Evolutionary conservation across 257 asterid species (phyloP), one percentile per base, ranked within the genome.

Genomic region (Ligustrum vulgare): DNA sequence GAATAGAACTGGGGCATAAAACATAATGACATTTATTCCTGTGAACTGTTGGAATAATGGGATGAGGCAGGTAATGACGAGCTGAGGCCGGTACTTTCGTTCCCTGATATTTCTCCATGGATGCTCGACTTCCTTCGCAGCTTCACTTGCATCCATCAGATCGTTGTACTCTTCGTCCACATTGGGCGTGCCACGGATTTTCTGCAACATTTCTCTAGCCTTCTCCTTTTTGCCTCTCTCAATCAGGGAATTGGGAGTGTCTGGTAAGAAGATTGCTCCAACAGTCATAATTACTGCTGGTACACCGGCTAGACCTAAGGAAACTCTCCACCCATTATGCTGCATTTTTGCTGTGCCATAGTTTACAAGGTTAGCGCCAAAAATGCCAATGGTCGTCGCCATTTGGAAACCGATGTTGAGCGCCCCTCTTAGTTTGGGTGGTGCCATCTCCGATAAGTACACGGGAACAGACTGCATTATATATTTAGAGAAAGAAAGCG

Each of bases 1-100:
- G 81, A 87, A 89, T 15, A 89, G 86, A 1, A 89, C 91, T 0
- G 94, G 94, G 13, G 94, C 94, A 69, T 89, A 89, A 72, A 89
- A 89, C 85, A 87, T 86, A 49, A 87, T 85, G 10, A 83, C 89
- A 72, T 89, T 89, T 70, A 89, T 89, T 3, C 91, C 91, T 0
- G 94, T 89, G 1, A 88, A 72, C 32, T 87, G 91, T 43, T 89
- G 91, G 82, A 85, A 87, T 3, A 82, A 70, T 2, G 94, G 94
- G 62, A 89, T 85, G 39, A 87, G 81, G 16, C 56, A 0, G 8
- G 86, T 84, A 56, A 87, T 84, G 8, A 81, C 84, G 6, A 89
- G 64, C 36, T 84, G 91, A 1, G 91, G 94, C 60, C 89, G 79
- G 43, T 89, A 80, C 22, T 64, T 65, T 25, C 54, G 41, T 60